Evolutionary conservation across 2,329 filamentous ascomycete species (phyloP).

Genomic region (Cercospora nicotianae): DNA sequence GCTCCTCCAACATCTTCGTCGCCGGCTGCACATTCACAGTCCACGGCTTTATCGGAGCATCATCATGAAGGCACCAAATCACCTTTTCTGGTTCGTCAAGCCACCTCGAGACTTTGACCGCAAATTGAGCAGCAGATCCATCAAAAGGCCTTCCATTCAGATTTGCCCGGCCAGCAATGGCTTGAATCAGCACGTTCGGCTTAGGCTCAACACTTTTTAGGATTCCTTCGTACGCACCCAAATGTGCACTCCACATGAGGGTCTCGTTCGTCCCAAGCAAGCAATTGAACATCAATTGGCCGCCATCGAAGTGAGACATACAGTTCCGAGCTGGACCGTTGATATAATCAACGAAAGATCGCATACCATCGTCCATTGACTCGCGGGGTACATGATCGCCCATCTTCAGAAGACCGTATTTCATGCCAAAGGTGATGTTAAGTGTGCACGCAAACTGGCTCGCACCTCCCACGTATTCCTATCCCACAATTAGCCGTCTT

Average conservation of each 20-base stretch:
- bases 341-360: not conserved
- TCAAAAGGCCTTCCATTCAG: not conserved
- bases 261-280: not conserved
- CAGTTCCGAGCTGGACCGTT: not conserved
- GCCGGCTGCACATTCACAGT: not conserved
- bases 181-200: not conserved
- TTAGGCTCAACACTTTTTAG: not conserved
- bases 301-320: not conserved
- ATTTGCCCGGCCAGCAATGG: not conserved
- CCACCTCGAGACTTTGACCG: not conserved
- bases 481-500: too few species aligned
- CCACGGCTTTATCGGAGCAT: not conserved
- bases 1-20: not conserved
- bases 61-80: not conserved
- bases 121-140: not conserved
- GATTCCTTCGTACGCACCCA: not conserved
- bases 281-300: not conserved
- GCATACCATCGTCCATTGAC: not conserved
- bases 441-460: not conserved
- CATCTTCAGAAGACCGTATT: not conserved
- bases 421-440: not conserved
- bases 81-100: not conserved
- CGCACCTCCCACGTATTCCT: not conserved
- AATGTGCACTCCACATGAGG: not conserved
- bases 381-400: not conserved